Evolutionary conservation across 75 land plant species (phyloP), one percentile per base, ranked within the genome.

Genomic region (Adiantum capillusveneris): DNA sequence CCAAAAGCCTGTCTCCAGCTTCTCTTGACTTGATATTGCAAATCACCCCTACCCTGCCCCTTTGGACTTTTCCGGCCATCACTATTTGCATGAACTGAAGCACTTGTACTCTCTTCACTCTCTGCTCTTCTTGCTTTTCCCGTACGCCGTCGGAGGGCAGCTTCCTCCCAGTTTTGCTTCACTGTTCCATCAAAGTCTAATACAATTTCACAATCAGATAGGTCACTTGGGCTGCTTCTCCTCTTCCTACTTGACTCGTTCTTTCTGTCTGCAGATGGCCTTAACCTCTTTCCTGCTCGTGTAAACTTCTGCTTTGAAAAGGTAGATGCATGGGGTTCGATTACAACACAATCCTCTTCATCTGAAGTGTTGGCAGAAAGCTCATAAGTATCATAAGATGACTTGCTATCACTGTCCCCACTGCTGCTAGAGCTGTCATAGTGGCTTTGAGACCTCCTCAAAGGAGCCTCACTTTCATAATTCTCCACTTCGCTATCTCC

Each of bases 91-190:
- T 11, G 25, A 25, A 19, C 25, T 53, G 29, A 25, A 26, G 14
- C 29, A 53, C 29, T 53, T 25, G 55, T 53, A 27, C 55, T 53
- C 14, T 26, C 55, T 26, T 53, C 55, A 53, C 55, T 53, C 28
- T 53, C 55, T 53, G 55, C 55, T 53, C 29, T 24, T 6, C 6
- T 11, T 53, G 55, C 28, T 24, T 53, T 53, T 24, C 29, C 29
- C 20, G 52, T 56, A 34, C 70, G 79, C 54, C 67, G 81, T 54
- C 51, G 73, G 0, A 59, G 29, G 2, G 77, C 74, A 58, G 97
- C 97, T 31, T 66, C 75, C 67, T 91, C 93, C 97, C 97, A 91
- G 44, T 87, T 63, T 56, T 71, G 69, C 25, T 75, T 86, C 49
- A 87, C 48, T 25, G 63, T 53, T 29, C 79, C 83, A 27, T 74